These are phyloP conservation scores for Ustilago curta DNA, from an alignment of 1,284 basidiomycete species.

Conservation along the genomic window DNA sequence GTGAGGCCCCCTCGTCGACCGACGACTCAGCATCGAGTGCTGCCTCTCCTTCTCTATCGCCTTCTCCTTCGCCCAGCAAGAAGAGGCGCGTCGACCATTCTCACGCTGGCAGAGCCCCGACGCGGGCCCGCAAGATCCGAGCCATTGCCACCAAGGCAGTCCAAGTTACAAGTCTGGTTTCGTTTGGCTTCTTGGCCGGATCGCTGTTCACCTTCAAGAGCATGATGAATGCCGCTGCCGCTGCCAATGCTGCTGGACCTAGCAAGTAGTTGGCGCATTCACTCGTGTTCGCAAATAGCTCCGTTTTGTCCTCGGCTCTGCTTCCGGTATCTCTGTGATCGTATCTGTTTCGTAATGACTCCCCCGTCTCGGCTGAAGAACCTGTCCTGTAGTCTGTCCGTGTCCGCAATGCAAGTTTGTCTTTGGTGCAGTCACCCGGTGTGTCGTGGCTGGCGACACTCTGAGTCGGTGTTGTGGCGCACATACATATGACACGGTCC, in stretches of 20 bases:
- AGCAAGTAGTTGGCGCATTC: constrained; percentile 8
- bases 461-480: too few relatives aligned
- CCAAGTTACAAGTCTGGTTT: constrained; percentile 28
- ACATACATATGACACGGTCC: too few relatives aligned
- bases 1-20: too few relatives aligned
- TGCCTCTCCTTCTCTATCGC: neutral
- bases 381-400: too few relatives aligned
- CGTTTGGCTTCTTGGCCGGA: constrained; percentile 36
- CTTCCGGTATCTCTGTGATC: neutral
- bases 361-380: too few relatives aligned
- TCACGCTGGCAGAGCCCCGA: neutral
- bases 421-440: too few relatives aligned
- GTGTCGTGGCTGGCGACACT: too few relatives aligned
- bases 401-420: too few relatives aligned
- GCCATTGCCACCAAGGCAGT: constrained; percentile 13
- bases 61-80: constrained; percentile 9
- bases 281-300: constrained; percentile 1
- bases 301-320: neutral
- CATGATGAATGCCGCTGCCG: constrained; percentile 41
- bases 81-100: constrained; percentile 9
- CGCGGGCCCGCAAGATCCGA: constrained; percentile 8
- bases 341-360: too few relatives aligned
- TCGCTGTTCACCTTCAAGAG: constrained; percentile 46
- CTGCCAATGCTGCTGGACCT: constrained; percentile 23
- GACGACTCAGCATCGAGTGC: neutral